These are phyloP conservation scores for Onygenales sp. DNA, from an alignment of 2,329 filamentous ascomycete genomes.

Conservation along the genomic window DNA sequence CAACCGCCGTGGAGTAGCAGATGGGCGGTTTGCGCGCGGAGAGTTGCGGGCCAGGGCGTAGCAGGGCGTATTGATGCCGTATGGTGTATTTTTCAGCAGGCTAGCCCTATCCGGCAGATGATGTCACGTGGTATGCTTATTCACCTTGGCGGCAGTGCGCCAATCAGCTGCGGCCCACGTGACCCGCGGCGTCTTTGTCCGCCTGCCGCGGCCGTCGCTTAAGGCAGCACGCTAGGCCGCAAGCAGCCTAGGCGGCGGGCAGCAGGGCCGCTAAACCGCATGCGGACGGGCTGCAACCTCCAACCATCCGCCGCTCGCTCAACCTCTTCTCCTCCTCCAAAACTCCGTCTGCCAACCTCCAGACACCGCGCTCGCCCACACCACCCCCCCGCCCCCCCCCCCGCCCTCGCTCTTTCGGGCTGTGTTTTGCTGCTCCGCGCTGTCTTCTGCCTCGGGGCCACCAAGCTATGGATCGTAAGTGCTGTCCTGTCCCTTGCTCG, in stretches of 20 bases:
- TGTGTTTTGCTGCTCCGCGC: slow-evolving; percentile 16
- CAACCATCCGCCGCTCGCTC: slow-evolving; percentile 8
- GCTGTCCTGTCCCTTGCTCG: slow-evolving; percentile 18
- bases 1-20: too few relatives aligned
- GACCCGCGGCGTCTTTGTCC: neutral
- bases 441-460: slow-evolving; percentile 34
- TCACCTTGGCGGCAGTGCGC: neutral
- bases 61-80: too few relatives aligned
- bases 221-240: neutral
- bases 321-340: slow-evolving; percentile 6
- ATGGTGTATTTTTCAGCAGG: too few relatives aligned
- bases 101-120: too few relatives aligned
- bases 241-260: neutral
- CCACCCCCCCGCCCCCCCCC: slow-evolving; percentile 22
- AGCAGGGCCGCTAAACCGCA: neutral
- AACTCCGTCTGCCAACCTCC: slow-evolving; percentile 11
- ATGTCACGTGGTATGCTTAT: too few relatives aligned
- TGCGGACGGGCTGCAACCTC: neutral
- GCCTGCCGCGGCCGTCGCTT: neutral
- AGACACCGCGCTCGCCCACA: slow-evolving; percentile 20
- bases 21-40: too few relatives aligned
- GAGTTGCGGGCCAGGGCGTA: too few relatives aligned
- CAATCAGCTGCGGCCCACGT: neutral
- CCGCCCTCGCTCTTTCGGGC: slow-evolving; percentile 12
- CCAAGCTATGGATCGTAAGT: slow-evolving; percentile 53